Evolutionary conservation across 441 rosid genomes (phyloP).

Genomic region (Euphorbia corollata): DNA sequence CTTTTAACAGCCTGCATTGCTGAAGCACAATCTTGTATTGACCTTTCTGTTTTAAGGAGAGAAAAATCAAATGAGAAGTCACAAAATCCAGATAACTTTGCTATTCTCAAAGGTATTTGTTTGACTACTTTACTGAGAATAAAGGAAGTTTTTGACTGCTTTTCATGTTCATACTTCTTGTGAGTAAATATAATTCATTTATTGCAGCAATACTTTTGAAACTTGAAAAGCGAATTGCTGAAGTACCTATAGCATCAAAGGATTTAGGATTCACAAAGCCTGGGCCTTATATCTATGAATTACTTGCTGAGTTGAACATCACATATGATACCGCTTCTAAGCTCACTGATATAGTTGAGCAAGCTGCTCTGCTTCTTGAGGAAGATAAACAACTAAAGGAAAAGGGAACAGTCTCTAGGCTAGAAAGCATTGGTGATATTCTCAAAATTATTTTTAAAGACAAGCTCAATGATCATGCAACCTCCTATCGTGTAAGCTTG

Average conservation of each 20-base stretch:
- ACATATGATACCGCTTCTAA: conserved; percentile 67
- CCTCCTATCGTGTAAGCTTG: conserved; percentile 47
- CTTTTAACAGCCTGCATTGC: conserved; percentile 79
- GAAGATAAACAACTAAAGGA: conserved; percentile 63
- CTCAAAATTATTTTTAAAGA: conserved; percentile 71
- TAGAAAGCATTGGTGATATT: conserved; percentile 64
- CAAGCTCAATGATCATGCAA: conserved; percentile 49
- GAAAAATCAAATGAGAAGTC: conserved; percentile 63
- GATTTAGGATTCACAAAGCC: conserved; percentile 89
- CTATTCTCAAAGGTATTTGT: conserved; percentile 76
- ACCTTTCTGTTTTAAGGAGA: conserved; percentile 59
- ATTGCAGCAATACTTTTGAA: conserved; percentile 82
- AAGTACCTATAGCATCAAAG: conserved; percentile 66
- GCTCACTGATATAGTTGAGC: conserved; percentile 62
- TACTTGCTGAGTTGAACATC: conserved; percentile 75
- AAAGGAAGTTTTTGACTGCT: conserved; percentile 10
- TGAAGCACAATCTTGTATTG: conserved; percentile 77
- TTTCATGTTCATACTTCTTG: conserved; percentile 9
- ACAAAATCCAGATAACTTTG: conserved; percentile 74
- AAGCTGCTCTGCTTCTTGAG: conserved; percentile 63
- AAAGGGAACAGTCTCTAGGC: conserved; percentile 50
- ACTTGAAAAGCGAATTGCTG: conserved; percentile 79
- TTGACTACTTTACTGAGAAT: conserved; percentile 12
- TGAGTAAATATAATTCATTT: conserved; percentile 19
- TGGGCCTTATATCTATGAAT: conserved; percentile 79